Conservation (phyloP, 805 yeast species). For the Ogataea pilisensis region DNA sequence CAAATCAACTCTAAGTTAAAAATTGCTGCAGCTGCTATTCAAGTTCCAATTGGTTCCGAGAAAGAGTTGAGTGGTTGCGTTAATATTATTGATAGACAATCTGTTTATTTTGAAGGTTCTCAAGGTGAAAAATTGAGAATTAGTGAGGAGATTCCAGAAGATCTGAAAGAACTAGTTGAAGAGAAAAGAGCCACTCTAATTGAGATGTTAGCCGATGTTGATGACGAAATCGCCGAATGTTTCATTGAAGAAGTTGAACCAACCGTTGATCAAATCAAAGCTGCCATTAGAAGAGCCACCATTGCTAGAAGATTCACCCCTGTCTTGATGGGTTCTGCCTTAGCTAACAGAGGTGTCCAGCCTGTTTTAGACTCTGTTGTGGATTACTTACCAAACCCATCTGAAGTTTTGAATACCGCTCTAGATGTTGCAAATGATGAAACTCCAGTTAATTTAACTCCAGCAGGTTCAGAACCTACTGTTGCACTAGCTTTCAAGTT, state of each 20-base stretch:
- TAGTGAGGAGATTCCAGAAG: constrained; percentile 65
- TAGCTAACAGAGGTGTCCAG: constrained; percentile 95
- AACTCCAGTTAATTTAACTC: constrained; percentile 66
- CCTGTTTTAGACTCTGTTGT: constrained; percentile 94
- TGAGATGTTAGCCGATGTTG: constrained; percentile 96
- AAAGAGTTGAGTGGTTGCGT: constrained; percentile 82
- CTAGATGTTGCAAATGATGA: constrained; percentile 67
- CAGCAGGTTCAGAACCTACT: constrained; percentile 73
- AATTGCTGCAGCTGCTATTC: constrained; percentile 95
- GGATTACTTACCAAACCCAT: constrained; percentile 93
- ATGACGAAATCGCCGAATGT: constrained; percentile 93
- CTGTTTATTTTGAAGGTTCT: constrained; percentile 81
- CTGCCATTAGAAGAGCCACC: constrained; percentile 90
- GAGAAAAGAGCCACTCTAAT: constrained; percentile 84
- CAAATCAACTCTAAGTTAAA: constrained; percentile 84
- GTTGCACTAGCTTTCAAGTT: constrained; percentile 98
- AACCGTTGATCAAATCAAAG: constrained; percentile 73
- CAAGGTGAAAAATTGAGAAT: constrained; percentile 81
- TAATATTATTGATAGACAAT: constrained; percentile 82
- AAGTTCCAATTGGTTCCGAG: constrained; percentile 96
- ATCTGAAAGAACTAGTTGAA: constrained; percentile 75
- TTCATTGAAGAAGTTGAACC: constrained; percentile 90
- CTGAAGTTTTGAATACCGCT: constrained; percentile 88
- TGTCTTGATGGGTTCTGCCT: constrained; percentile 99
- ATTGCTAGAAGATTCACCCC: constrained; percentile 96